phyloP scores from a whole-genome alignment of 306 rosid species.

The Elaeagnus macrophylla region DNA sequence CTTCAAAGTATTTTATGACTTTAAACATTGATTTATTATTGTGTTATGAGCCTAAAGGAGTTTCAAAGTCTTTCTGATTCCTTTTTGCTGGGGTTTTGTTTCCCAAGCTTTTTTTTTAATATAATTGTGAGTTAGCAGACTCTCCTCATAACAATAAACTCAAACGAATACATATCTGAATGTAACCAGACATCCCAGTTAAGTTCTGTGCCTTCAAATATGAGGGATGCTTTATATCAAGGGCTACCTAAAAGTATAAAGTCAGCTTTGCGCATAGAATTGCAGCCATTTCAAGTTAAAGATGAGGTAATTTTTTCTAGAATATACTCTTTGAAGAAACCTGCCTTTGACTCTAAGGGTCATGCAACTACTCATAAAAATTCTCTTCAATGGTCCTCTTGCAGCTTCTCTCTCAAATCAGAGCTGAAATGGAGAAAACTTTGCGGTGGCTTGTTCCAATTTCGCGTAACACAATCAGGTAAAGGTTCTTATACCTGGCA shows the following conservation, averaged over 20 bases:
- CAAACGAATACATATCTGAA: conserved; percentile 16
- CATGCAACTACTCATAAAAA: not conserved
- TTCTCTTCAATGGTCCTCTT: conserved; percentile 12
- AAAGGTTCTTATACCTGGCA: conserved; percentile 13
- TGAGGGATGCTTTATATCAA: conserved; percentile 66
- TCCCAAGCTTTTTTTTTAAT: too few species aligned
- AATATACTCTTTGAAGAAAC: not conserved
- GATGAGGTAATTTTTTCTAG: conserved; percentile 41
- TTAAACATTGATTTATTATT: too few species aligned
- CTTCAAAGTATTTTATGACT: too few species aligned
- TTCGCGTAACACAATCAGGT: conserved; percentile 71
- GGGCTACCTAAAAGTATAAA: conserved; percentile 60
- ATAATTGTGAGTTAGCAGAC: too few species aligned
- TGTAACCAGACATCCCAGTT: conserved; percentile 61
- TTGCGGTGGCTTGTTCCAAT: conserved; percentile 87
- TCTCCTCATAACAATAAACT: too few species aligned
- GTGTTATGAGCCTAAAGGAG: too few species aligned
- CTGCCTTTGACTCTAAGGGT: not conserved
- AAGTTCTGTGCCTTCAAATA: conserved; percentile 61
- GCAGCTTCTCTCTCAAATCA: conserved; percentile 72
- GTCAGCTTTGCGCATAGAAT: conserved; percentile 50
- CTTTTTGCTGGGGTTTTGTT: too few species aligned
- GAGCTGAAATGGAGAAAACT: conserved; percentile 80
- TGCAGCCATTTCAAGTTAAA: conserved; percentile 55
- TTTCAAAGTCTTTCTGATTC: too few species aligned